Evolutionary conservation across 1,139 yeast genomes (phyloP).

Genomic region (Diutina mesorugosa): DNA sequence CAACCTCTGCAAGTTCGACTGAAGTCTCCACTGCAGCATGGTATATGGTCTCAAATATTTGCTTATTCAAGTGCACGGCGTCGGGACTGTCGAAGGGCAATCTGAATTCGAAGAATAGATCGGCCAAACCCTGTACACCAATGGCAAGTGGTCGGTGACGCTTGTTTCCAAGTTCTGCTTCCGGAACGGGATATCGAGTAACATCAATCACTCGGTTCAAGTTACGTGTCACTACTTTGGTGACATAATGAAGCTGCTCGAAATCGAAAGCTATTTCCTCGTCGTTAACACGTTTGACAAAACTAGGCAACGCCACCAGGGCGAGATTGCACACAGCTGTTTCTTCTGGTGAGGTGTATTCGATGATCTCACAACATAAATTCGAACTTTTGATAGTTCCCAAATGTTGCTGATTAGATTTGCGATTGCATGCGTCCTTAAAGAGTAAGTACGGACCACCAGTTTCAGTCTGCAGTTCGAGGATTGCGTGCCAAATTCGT

Average conservation of each 20-base stretch:
- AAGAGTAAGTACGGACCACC: slow-evolving; percentile 89
- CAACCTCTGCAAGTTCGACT: slow-evolving; percentile 34
- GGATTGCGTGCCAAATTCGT: slow-evolving; percentile 75
- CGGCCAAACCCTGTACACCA: slow-evolving; percentile 56
- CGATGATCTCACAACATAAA: slow-evolving; percentile 84
- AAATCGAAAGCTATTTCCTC: slow-evolving; percentile 32
- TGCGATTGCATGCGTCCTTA: slow-evolving; percentile 77
- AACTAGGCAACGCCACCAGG: slow-evolving; percentile 73
- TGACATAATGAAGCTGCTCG: slow-evolving; percentile 38
- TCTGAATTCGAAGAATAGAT: slow-evolving; percentile 42
- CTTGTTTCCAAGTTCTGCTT: slow-evolving; percentile 38
- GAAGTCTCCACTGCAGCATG: slow-evolving; percentile 49
- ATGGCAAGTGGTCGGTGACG: slow-evolving; percentile 48
- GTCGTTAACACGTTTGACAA: slow-evolving; percentile 27
- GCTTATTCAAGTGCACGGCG: slow-evolving; percentile 42
- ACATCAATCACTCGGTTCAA: slow-evolving; percentile 45
- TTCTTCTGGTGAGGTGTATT: slow-evolving; percentile 78
- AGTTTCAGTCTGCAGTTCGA: slow-evolving; percentile 86
- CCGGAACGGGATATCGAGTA: slow-evolving; percentile 42
- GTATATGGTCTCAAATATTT: slow-evolving; percentile 48
- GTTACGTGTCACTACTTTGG: slow-evolving; percentile 42
- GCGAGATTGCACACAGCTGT: slow-evolving; percentile 89
- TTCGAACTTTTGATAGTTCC: slow-evolving; percentile 83
- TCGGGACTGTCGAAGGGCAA: slow-evolving; percentile 45
- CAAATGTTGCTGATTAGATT: slow-evolving; percentile 76